Conservation (phyloP, 1,139 yeast genomes). For the Meyerozyma elateridarum region DNA sequence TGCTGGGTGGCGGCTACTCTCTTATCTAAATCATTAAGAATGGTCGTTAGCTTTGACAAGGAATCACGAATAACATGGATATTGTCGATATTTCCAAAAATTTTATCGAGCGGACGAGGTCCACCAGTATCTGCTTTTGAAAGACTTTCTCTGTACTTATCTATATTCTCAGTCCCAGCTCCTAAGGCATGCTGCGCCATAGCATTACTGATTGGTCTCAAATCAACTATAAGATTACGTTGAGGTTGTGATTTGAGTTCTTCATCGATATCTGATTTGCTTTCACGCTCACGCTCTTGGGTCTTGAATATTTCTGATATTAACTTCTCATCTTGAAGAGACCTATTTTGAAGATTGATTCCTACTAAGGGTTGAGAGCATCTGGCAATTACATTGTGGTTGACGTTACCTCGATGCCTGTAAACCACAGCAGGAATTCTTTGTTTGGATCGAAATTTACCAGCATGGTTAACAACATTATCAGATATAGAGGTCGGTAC, state of each 20-base stretch:
- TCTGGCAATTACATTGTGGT: constrained; percentile 77
- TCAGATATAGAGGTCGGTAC: constrained; percentile 79
- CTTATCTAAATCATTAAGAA: constrained; percentile 66
- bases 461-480: constrained; percentile 75
- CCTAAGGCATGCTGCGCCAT: constrained; percentile 96
- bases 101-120: constrained; percentile 41
- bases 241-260: constrained; percentile 38
- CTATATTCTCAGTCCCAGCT: constrained; percentile 94
- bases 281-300: constrained; percentile 31
- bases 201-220: constrained; percentile 90
- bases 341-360: constrained; percentile 70
- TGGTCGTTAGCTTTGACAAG: constrained; percentile 54
- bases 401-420: constrained; percentile 52
- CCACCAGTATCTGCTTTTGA: constrained; percentile 6
- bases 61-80: constrained; percentile 94
- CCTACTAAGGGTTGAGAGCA: constrained; percentile 95
- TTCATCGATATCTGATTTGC: constrained; percentile 12
- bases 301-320: constrained; percentile 65
- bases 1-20: constrained; percentile 21
- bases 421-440: constrained; percentile 82
- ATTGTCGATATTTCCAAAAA: constrained; percentile 88
- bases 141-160: constrained; percentile 54
- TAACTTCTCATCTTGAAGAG: constrained; percentile 86
- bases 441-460: constrained; percentile 78
- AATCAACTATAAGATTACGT: constrained; percentile 77